phyloP scores from a whole-genome alignment of 2,329 filamentous ascomycete genomes.

The Epicoccum sorghinum region DNA sequence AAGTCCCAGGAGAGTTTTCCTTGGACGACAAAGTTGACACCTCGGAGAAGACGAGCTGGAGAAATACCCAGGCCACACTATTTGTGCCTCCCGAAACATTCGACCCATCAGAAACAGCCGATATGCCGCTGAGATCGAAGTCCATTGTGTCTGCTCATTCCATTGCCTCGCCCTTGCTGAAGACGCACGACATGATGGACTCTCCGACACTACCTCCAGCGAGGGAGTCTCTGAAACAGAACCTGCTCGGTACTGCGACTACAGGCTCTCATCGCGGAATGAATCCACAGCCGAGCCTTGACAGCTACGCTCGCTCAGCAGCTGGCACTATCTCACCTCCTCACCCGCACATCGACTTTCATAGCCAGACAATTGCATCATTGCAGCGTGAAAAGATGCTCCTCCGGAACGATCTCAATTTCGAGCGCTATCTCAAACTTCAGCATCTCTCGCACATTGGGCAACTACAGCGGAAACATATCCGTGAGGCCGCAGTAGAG shows the following conservation, averaged over 20 bases:
- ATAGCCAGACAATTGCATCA: slow-evolving; percentile 49
- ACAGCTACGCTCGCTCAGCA: slow-evolving; percentile 40
- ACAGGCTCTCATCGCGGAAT: slow-evolving; percentile 24
- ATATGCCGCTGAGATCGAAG: slow-evolving; percentile 27
- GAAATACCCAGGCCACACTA: slow-evolving; percentile 62
- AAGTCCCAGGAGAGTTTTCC: slow-evolving; percentile 39
- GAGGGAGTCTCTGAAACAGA: slow-evolving; percentile 33
- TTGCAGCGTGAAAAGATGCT: slow-evolving; percentile 77
- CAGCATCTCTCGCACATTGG: slow-evolving; percentile 84
- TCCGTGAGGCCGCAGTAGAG: slow-evolving; percentile 77
- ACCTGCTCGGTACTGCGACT: slow-evolving; percentile 23
- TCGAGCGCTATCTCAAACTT: slow-evolving; percentile 82
- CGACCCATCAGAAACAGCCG: slow-evolving; percentile 28
- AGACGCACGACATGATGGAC: slow-evolving; percentile 55
- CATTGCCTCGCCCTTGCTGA: slow-evolving; percentile 56
- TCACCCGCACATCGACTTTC: slow-evolving; percentile 35
- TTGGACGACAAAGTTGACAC: slow-evolving; percentile 44
- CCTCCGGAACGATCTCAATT: slow-evolving; percentile 79
- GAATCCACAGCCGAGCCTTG: slow-evolving; percentile 37
- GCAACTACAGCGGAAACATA: slow-evolving; percentile 74
- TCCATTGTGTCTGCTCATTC: slow-evolving; percentile 38
- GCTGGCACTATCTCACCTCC: slow-evolving; percentile 32
- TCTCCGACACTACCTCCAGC: slow-evolving; percentile 68
- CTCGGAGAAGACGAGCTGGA: slow-evolving; percentile 54
- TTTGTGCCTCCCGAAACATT: slow-evolving; percentile 31